A percentile compares a stretch with the other conserved stretches of the same genome.
phyloP scores from a whole-genome alignment of 352 stramenopile genomes.

The Detonula confervacea region DNA sequence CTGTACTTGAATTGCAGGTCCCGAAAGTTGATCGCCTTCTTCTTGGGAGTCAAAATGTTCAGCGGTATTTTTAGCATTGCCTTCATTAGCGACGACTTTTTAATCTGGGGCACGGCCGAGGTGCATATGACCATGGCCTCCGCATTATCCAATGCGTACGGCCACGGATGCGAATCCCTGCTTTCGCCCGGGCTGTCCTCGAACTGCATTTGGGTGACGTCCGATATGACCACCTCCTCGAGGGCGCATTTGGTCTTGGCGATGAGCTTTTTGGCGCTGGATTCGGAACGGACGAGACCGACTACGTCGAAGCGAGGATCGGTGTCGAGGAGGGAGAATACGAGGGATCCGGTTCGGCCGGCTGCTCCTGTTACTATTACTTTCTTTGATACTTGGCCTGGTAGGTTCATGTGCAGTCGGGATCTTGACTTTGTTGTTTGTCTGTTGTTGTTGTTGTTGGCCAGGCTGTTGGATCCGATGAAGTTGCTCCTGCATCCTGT shows the following conservation, averaged over 20 bases:
- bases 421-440: neutral
- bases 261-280: conserved; percentile 56
- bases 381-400: conserved; percentile 39
- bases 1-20: conserved; percentile 73
- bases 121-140: conserved; percentile 75
- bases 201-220: conserved; percentile 63
- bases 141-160: conserved; percentile 33
- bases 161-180: conserved; percentile 16
- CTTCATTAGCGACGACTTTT: conserved; percentile 52
- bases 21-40: conserved; percentile 66
- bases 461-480: neutral
- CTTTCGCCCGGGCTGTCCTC: conserved; percentile 32
- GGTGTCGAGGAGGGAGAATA: conserved; percentile 61
- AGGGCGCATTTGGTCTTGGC: conserved; percentile 48
- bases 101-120: conserved; percentile 65
- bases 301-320: conserved; percentile 65
- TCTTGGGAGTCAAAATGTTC: conserved; percentile 56
- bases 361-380: conserved; percentile 50
- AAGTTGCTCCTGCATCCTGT: neutral
- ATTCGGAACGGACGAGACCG: conserved; percentile 60
- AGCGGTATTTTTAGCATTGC: conserved; percentile 61
- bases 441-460: too few species aligned
- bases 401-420: conserved; percentile 36
- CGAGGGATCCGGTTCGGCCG: conserved; percentile 63
- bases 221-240: conserved; percentile 66